A percentile compares a stretch with the other conserved stretches of the same genome.
phyloP scores from a whole-genome alignment of 2,329 filamentous ascomycete species.

The Aspergillus sojae region DNA sequence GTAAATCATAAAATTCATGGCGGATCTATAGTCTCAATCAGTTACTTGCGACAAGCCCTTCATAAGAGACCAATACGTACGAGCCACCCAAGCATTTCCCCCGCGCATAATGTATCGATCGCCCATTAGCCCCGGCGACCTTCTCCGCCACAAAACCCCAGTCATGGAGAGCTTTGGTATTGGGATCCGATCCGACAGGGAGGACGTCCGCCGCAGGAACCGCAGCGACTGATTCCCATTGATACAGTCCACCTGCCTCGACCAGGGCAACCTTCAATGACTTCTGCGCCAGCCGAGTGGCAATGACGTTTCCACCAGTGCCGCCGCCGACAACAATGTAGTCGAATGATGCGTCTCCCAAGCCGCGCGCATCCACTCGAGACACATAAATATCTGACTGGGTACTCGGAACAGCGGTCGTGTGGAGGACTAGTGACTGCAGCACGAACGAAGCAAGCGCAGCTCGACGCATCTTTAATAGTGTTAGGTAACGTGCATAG shows the following conservation, averaged over 20 bases:
- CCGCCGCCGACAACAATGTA: conserved; percentile 36
- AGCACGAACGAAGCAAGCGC: background rate
- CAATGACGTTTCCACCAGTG: conserved; percentile 29
- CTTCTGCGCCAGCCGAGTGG: conserved; percentile 30
- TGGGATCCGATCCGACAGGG: conserved; percentile 26
- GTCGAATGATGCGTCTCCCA: conserved; percentile 20
- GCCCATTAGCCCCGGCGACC: conserved; percentile 27
- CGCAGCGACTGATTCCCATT: conserved; percentile 26
- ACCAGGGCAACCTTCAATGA: conserved; percentile 29
- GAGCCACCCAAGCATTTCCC: conserved; percentile 21
- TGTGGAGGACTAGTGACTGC: background rate
- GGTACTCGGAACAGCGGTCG: background rate
- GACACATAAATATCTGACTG: background rate
- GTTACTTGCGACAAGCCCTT: conserved; percentile 27
- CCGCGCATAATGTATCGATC: conserved; percentile 19
- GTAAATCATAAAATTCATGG: conserved; percentile 28
- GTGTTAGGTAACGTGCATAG: background rate
- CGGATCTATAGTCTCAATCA: conserved; percentile 17
- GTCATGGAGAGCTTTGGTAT: conserved; percentile 19
- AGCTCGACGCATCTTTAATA: background rate
- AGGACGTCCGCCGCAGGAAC: conserved; percentile 26
- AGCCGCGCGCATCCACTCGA: background rate
- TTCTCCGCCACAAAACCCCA: conserved; percentile 30
- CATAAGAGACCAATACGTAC: conserved; percentile 18
- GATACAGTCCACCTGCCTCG: conserved; percentile 34